phyloP scores from a whole-genome alignment of 129 eudicot genomes.

The Arctium lappa region DNA sequence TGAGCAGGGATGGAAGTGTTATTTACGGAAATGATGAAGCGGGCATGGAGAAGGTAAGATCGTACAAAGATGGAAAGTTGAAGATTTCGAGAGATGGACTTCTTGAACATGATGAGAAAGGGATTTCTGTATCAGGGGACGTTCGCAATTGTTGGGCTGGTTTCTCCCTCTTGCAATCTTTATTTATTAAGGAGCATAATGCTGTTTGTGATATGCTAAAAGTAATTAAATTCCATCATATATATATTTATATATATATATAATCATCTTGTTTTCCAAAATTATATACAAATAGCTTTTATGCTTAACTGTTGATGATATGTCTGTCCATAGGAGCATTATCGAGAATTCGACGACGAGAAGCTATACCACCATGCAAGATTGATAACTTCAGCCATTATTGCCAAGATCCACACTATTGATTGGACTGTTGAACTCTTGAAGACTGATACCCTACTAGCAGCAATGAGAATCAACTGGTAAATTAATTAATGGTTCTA shows the following conservation, averaged over 20 bases:
- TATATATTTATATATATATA: too few relatives aligned
- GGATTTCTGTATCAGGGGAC: constrained; percentile 55
- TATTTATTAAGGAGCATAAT: constrained; percentile 55
- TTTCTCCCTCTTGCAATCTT: constrained; percentile 57
- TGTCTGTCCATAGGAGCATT: constrained; percentile 28
- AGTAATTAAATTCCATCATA: constrained; percentile 14
- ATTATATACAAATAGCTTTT: not conserved
- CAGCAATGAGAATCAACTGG: constrained; percentile 65
- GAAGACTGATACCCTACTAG: constrained; percentile 45
- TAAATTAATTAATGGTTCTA: not conserved
- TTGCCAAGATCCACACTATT: constrained; percentile 59
- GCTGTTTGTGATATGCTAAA: constrained; percentile 50
- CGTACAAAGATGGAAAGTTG: constrained; percentile 44
- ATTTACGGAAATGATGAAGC: constrained; percentile 50
- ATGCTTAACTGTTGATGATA: not conserved
- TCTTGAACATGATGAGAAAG: constrained; percentile 51
- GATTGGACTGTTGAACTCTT: constrained; percentile 65
- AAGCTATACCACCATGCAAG: constrained; percentile 48
- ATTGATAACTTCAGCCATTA: constrained; percentile 52
- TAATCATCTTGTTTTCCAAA: not conserved
- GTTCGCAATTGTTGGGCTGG: constrained; percentile 63
- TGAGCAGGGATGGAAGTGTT: constrained; percentile 63
- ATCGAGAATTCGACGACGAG: constrained; percentile 57
- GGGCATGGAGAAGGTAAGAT: constrained; percentile 51
- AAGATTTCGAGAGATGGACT: constrained; percentile 43